Conservation (phyloP, 2,329 filamentous ascomycete genomes). For the Colletotrichum scovillei region DNA sequence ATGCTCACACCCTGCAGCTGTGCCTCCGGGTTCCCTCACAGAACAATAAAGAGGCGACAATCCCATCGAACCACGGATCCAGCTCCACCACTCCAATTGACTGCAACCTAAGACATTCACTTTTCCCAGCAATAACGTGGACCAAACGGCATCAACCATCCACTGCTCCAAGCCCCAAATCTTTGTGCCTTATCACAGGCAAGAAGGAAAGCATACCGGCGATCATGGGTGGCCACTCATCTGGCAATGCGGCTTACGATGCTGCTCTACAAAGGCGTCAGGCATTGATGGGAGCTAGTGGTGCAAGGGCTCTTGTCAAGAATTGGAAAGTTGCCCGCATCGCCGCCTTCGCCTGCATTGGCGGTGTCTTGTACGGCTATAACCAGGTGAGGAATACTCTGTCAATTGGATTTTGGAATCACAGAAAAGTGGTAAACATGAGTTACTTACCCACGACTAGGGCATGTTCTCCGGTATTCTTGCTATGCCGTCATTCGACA, state of each 20-base stretch:
- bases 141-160: neutral
- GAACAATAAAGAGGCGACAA: constrained; percentile 5
- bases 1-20: neutral
- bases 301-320: constrained; percentile 64
- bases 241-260: constrained; percentile 55
- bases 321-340: constrained; percentile 72
- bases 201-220: neutral
- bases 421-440: too few species aligned
- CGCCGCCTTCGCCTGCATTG: constrained; percentile 71
- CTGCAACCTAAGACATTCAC: neutral
- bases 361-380: constrained; percentile 75
- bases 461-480: constrained; percentile 81
- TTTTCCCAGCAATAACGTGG: too few species aligned
- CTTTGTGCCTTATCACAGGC: neutral
- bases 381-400: constrained; percentile 54
- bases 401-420: neutral
- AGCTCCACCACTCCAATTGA: neutral
- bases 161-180: neutral
- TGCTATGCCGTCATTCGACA: constrained; percentile 65
- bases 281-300: constrained; percentile 64
- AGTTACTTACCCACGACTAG: constrained; percentile 50
- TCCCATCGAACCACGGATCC: constrained; percentile 4
- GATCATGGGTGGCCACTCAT: constrained; percentile 54
- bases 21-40: neutral
- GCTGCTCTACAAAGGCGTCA: constrained; percentile 63